phyloP scores from a whole-genome alignment of 31 red algal genomes.

The Odonthalia washingtoniensis region DNA sequence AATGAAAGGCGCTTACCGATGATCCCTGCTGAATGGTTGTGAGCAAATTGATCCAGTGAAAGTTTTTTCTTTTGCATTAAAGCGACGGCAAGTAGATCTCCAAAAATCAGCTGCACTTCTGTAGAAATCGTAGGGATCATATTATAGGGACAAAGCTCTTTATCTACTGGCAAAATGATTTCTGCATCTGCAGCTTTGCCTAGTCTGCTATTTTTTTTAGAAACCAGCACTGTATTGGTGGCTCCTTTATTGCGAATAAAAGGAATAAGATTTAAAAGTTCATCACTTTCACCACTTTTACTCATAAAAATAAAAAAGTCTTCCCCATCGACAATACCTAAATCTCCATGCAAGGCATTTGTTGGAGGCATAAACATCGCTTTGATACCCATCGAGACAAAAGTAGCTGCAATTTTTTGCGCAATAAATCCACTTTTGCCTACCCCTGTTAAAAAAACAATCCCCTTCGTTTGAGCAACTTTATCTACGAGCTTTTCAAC shows the following conservation, averaged over 20 bases:
- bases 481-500: no score
- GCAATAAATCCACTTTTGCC: neutral
- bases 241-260: neutral
- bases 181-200: neutral
- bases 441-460: conserved; percentile 3
- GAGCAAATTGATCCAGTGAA: conserved; percentile 3
- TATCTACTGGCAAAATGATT: conserved; percentile 8
- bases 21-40: conserved; percentile 1
- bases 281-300: neutral
- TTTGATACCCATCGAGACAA: neutral
- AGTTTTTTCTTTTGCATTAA: conserved; percentile 18
- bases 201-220: neutral
- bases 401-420: conserved; percentile 15
- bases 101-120: neutral
- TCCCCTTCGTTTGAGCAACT: no score
- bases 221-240: neutral
- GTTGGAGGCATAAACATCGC: conserved; percentile 10
- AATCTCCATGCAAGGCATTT: conserved; percentile 16
- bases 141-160: conserved; percentile 14
- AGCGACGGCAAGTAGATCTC: conserved; percentile 6
- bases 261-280: neutral
- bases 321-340: neutral
- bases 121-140: conserved; percentile 7
- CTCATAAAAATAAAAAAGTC: neutral
- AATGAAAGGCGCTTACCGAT: conserved; percentile 2